These are phyloP conservation scores for Yarrowia hollandica DNA, from an alignment of 805 yeast genomes.

Conservation along the genomic window DNA sequence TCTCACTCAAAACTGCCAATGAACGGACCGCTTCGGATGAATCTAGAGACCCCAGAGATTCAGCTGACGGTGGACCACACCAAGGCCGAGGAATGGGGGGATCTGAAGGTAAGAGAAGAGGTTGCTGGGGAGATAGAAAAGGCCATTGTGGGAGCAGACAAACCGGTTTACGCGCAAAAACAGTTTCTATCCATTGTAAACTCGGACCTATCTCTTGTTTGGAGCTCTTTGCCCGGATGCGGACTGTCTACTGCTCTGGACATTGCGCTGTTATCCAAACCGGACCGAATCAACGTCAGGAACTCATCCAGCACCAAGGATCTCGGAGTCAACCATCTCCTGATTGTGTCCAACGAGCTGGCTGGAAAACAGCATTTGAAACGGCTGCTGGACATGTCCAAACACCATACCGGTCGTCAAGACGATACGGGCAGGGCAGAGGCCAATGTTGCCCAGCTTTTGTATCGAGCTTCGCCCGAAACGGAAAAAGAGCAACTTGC, in stretches of 20 bases:
- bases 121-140: background rate
- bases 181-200: conserved; percentile 14
- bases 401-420: background rate
- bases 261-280: background rate
- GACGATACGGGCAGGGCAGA: background rate
- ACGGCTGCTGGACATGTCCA: conserved; percentile 2
- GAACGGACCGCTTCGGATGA: conserved; percentile 1
- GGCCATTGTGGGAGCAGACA: background rate
- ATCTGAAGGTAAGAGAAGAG: background rate
- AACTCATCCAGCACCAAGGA: background rate
- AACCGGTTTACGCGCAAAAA: background rate
- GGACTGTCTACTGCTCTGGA: conserved; percentile 19
- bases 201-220: conserved; percentile 8
- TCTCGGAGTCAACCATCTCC: conserved; percentile 12
- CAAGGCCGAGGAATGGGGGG: conserved; percentile 5
- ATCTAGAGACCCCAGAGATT: background rate
- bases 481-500: conserved; percentile 13
- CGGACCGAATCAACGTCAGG: background rate
- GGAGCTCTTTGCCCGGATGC: conserved; percentile 22
- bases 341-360: conserved; percentile 7
- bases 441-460: background rate
- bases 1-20: background rate
- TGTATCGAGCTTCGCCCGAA: conserved; percentile 14
- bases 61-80: conserved; percentile 12
- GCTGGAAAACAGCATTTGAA: conserved; percentile 12